Evolutionary conservation across 2,329 filamentous ascomycete genomes (phyloP).

Genomic region (Penicillium paneum): DNA sequence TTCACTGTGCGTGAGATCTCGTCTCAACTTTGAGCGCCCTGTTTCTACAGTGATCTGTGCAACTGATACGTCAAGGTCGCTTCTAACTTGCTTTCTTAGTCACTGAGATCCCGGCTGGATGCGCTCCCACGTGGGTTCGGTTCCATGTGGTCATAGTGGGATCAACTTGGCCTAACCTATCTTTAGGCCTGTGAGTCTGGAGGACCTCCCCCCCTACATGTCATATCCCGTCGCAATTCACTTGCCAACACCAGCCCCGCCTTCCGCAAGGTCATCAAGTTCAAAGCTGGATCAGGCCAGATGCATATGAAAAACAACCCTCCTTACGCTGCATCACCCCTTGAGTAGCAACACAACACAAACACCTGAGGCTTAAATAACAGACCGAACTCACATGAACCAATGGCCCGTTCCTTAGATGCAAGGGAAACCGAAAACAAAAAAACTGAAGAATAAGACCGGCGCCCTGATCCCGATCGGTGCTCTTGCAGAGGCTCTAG

Average conservation of each 20-base stretch:
- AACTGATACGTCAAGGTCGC: constrained; percentile 2
- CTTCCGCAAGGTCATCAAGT: background rate
- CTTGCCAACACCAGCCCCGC: background rate
- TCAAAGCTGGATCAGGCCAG: background rate
- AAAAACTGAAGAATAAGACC: background rate
- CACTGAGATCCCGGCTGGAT: background rate
- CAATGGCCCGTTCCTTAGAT: constrained; percentile 21
- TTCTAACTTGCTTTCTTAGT: background rate
- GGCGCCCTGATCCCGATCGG: background rate
- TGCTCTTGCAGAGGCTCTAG: background rate
- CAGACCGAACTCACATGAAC: constrained; percentile 14
- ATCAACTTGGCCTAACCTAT: background rate
- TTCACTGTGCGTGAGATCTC: background rate
- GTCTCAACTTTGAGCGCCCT: background rate
- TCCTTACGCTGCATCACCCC: constrained; percentile 19
- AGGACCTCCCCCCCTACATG: background rate
- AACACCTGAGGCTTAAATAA: background rate
- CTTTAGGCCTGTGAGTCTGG: background rate
- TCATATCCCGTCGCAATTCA: background rate
- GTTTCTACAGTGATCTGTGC: background rate
- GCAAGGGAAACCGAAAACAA: constrained; percentile 15
- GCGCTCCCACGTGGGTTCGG: constrained; percentile 1
- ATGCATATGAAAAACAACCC: constrained; percentile 9
- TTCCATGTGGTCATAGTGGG: background rate
- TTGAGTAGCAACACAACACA: constrained; percentile 1